Evolutionary conservation across 2,329 filamentous ascomycete genomes (phyloP).

Genomic region (Nemania sp.): DNA sequence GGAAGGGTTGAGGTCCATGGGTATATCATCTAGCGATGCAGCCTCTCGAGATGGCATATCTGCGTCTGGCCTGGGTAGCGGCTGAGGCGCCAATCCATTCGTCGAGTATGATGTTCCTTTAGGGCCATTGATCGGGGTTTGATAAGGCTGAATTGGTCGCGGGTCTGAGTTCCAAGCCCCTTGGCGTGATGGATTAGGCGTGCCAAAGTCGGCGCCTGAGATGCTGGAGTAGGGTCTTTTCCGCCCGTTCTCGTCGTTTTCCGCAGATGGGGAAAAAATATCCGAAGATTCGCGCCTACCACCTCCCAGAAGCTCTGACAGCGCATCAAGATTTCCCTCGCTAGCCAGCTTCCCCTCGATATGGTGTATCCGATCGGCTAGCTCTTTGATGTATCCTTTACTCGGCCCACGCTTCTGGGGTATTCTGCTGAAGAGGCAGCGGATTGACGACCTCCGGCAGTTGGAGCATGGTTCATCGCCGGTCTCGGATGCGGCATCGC

Average conservation of each 20-base stretch:
- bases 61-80: conserved; percentile 54
- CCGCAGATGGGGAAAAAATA: conserved; percentile 64
- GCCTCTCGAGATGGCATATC: conserved; percentile 53
- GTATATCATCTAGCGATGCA: conserved; percentile 47
- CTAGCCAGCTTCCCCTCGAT: conserved; percentile 81
- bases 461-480: conserved; percentile 82
- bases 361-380: conserved; percentile 84
- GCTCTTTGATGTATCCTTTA: conserved; percentile 95
- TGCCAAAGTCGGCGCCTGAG: conserved; percentile 52
- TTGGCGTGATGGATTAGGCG: conserved; percentile 58
- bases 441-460: conserved; percentile 80
- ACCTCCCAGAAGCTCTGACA: conserved; percentile 55
- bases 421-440: conserved; percentile 86
- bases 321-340: conserved; percentile 61
- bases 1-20: conserved; percentile 51
- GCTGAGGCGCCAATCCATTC: conserved; percentile 61
- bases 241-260: conserved; percentile 53
- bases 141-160: conserved; percentile 58
- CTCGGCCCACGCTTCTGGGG: conserved; percentile 90
- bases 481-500: conserved; percentile 81
- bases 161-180: conserved; percentile 62
- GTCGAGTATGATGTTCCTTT: conserved; percentile 52
- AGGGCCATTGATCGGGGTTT: conserved; percentile 51
- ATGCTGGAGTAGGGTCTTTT: conserved; percentile 55
- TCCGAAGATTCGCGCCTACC: conserved; percentile 59